Percentiles rank a stretch among this genome's conserved stretches.
These are phyloP conservation scores for Coelastrella sp. DNA, from an alignment of 139 green algal species.

Conservation along the genomic window DNA sequence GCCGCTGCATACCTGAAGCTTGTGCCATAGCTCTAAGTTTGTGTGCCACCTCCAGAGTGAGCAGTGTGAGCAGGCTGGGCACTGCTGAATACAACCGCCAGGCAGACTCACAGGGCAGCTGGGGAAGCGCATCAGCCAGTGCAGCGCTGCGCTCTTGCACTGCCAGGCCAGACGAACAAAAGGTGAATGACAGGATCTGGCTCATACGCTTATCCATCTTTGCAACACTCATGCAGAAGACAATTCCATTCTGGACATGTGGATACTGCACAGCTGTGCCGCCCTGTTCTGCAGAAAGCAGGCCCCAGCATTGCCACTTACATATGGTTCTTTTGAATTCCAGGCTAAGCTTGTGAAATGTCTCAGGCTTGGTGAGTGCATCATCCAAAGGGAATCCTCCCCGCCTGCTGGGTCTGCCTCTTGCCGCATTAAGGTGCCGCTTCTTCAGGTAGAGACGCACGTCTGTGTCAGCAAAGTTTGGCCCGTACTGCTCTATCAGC, in stretches of 20 bases:
- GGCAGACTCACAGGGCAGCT: background rate
- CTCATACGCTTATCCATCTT: too few species aligned
- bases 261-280: too few species aligned
- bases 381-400: constrained; percentile 43
- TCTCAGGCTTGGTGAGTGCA: constrained; percentile 25
- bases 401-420: background rate
- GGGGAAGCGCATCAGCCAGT: background rate
- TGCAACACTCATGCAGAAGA: too few species aligned
- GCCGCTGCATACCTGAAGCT: background rate
- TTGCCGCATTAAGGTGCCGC: constrained; percentile 13
- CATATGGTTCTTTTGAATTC: constrained; percentile 41
- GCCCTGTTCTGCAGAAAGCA: too few species aligned
- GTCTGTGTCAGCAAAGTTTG: constrained; percentile 26
- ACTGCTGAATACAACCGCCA: constrained; percentile 43
- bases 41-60: constrained; percentile 41
- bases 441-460: constrained; percentile 45
- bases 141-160: constrained; percentile 42
- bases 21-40: constrained; percentile 10
- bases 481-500: constrained; percentile 33
- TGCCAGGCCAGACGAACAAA: background rate
- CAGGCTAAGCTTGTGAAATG: constrained; percentile 43
- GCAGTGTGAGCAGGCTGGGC: constrained; percentile 33
- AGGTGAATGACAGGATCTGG: background rate
- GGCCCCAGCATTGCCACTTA: constrained; percentile 1
- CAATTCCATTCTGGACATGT: too few species aligned